Conservation (phyloP, 2,329 filamentous ascomycete species). For the Onygenales sp. region DNA sequence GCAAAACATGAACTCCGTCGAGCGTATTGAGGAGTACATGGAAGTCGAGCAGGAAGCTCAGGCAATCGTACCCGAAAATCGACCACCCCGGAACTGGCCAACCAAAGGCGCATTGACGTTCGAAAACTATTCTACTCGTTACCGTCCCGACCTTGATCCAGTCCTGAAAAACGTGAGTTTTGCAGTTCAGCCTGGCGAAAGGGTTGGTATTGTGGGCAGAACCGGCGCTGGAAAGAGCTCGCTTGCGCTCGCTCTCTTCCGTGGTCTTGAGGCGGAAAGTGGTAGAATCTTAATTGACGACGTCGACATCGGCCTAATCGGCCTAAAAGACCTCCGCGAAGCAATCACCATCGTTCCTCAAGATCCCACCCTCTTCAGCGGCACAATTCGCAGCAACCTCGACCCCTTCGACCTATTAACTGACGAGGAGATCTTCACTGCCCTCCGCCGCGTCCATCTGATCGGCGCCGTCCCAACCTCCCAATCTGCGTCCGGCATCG, state of each 20-base stretch:
- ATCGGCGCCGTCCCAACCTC: constrained; percentile 42
- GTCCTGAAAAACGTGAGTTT: constrained; percentile 79
- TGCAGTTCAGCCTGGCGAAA: constrained; percentile 75
- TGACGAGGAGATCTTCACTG: constrained; percentile 81
- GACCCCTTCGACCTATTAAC: constrained; percentile 86
- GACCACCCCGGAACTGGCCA: constrained; percentile 76
- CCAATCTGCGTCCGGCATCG: constrained; percentile 16
- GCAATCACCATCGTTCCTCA: constrained; percentile 96
- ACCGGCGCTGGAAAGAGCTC: constrained; percentile 97
- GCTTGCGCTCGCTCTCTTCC: constrained; percentile 83
- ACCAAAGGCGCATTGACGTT: constrained; percentile 80
- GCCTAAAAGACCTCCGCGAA: constrained; percentile 84
- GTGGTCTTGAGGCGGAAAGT: constrained; percentile 79
- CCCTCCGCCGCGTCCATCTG: constrained; percentile 78
- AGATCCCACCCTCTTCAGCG: constrained; percentile 83
- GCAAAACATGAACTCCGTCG: constrained; percentile 99
- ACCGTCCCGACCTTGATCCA: constrained; percentile 75
- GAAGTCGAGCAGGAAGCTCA: constrained; percentile 90
- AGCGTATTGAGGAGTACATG: constrained; percentile 93
- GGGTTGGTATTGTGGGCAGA: constrained; percentile 90
- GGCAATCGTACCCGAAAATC: constrained; percentile 64
- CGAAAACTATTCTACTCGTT: constrained; percentile 77
- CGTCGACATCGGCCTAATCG: constrained; percentile 81
- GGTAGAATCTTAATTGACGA: constrained; percentile 86
- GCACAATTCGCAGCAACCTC: constrained; percentile 83